Base-by-base conservation (phyloP, 768 basidiomycete genomes). In the Gloeopeniophorella convolvens region DNA sequence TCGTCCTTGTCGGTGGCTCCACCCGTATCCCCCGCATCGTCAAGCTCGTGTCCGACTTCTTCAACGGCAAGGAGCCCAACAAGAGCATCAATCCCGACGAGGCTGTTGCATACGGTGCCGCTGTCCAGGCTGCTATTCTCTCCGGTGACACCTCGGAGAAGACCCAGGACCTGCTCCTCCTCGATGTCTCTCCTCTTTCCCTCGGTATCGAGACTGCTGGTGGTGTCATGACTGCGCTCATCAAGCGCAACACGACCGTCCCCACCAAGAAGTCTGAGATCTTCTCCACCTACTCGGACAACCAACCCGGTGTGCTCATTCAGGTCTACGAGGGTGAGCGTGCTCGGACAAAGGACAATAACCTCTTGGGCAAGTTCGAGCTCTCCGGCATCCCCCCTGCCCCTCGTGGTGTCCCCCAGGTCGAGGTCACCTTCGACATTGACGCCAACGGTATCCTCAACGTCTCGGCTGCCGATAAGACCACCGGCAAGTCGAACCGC, bases 31-130 rank as follows among this genome's bases (percentile, higher is more conserved):
- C 95, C 59, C 89, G 90, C 69, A 87, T 98, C 63, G 85, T 91
- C 67, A 94, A 96, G 72, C 89, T 97, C 66, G 90, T 98, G 50
- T 94, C 90, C 59, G 94, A 97, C 71, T 96, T 89, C 82, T 97
- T 97, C 79, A 90, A 89, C 68, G 94, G 94, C 67, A 93, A 94
- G 77, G 93, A 96, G 75, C 94, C 91, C 63, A 93, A 92, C 79
- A 96, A 94, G 80, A 87, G 86, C 73, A 97, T 98, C 78, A 97
- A 98, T 83, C 95, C 95, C 45, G 95, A 98, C 59, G 95, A 97
- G 73, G 94, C 95, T 49, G 93, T 98, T 51, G 95, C 95, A 16
- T 96, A 96, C 68, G 94, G 95, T 77, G 95, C 95, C 48, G 95
- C 95, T 52, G 93, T 99, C 61, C 94, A 98, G 73, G 95, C 92